Base-by-base conservation (phyloP, 768 basidiomycete species). In the Boletus tomentosulus region DNA sequence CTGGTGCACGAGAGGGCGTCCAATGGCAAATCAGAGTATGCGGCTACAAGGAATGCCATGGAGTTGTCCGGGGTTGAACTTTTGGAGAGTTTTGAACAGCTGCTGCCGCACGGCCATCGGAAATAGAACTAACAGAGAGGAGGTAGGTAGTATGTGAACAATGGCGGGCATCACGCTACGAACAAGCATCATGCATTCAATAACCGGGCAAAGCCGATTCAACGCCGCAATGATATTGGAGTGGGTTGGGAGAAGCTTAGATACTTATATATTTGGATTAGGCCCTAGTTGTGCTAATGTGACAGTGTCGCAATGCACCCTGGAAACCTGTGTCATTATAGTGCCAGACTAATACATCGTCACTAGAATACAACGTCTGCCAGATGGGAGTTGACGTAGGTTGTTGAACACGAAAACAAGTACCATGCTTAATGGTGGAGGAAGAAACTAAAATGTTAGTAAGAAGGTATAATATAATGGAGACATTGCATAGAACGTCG, bases 141-240 rank as follows among this genome's bases (percentile, higher is more conserved):
- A 24, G 19, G 28, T 48, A 30, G n/a, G 41, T 39, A 13, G 37
- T 48, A 24, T 24, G 15, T 43, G 41, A 19, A 47, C 6, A 11
- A 3, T 43, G 46, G 15, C 19, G 30, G 35, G 27, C 34, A 50
- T 37, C 52, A 37, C 15, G 35, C 27, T 48, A 45, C 19, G 38
- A 13, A 31, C 25, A 16, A 31, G 22, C 50, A 57, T 46, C 52
- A 4, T 61, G 48, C 24, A 46, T 51, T 37, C 56, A 49, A 64
- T 64, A 35, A 53, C 44, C 45, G 62, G 43, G 61, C 51, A 51
- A 35, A 13, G 51, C 62, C 62, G 51, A 46, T 43, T 25, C 53
- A 60, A 35, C 47, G 38, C 61, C 61, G 57, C 61, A 41, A 10
- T 39, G 34, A 19, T 46, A n/a, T n/a, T n/a, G 19, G 10, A 33